Conservation (phyloP, 192 early-diverging fungal genomes). For the Bifiguratus adelaidae region DNA sequence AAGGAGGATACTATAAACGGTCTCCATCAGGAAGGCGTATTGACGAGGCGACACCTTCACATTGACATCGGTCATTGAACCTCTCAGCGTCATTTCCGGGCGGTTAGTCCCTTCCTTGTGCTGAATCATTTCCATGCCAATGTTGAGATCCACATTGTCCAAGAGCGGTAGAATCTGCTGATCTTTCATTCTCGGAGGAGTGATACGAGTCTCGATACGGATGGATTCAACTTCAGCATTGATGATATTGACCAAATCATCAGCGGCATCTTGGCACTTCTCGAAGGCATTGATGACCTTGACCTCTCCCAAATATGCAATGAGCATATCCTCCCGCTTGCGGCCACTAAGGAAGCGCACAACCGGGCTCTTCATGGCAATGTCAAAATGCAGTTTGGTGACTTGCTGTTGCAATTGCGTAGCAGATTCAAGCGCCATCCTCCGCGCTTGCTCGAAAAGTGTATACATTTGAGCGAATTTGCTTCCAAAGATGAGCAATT, state of each 20-base stretch:
- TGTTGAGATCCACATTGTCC: conserved; percentile 55
- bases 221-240: conserved; percentile 45
- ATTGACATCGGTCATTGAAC: conserved; percentile 41
- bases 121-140: conserved; percentile 31
- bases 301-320: conserved; percentile 62
- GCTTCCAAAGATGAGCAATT: conserved; percentile 52
- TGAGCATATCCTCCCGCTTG: conserved; percentile 32
- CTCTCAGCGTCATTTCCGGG: conserved; percentile 34
- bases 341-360: conserved; percentile 59
- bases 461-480: conserved; percentile 65
- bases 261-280: conserved; percentile 25
- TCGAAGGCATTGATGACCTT: conserved; percentile 52
- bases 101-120: conserved; percentile 24
- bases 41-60: conserved; percentile 51
- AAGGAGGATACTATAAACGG: neutral
- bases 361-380: conserved; percentile 61
- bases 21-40: conserved; percentile 51
- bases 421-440: conserved; percentile 49
- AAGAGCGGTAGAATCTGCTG: conserved; percentile 43
- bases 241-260: conserved; percentile 40
- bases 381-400: conserved; percentile 59
- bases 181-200: neutral
- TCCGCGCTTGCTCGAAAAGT: conserved; percentile 59
- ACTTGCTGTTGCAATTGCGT: conserved; percentile 53
- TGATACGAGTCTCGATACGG: conserved; percentile 34